These are phyloP conservation scores for Melampsora larici-populina DNA, from an alignment of 1,284 basidiomycete genomes.

Conservation along the genomic window DNA sequence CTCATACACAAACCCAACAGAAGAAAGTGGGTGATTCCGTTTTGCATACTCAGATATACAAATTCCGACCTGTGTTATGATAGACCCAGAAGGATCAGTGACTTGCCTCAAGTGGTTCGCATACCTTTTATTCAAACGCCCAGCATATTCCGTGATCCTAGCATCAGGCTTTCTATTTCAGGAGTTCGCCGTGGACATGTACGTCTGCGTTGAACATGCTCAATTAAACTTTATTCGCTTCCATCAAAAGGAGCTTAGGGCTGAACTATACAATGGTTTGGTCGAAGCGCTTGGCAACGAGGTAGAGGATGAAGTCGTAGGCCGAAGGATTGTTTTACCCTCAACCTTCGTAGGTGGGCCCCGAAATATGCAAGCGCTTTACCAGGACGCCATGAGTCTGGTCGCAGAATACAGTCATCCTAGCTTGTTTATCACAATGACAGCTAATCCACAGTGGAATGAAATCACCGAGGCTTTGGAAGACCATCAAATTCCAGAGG, in stretches of 20 bases:
- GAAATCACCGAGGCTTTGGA: too few relatives aligned
- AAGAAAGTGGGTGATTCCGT: too few relatives aligned
- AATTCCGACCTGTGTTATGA: too few relatives aligned
- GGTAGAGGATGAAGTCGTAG: background rate
- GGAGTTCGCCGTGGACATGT: constrained; percentile 55
- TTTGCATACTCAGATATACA: too few relatives aligned
- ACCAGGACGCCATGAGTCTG: background rate
- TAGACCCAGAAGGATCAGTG: too few relatives aligned
- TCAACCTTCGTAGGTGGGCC: too few relatives aligned
- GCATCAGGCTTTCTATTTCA: constrained; percentile 53
- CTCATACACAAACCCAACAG: too few relatives aligned
- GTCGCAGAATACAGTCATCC: constrained; percentile 1
- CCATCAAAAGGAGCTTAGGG: constrained; percentile 50
- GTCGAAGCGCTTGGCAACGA: background rate
- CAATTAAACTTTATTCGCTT: too few relatives aligned
- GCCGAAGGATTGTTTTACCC: background rate
- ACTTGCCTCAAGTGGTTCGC: too few relatives aligned
- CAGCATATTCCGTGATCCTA: too few relatives aligned
- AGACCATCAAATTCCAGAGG: too few relatives aligned
- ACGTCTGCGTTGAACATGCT: constrained; percentile 51
- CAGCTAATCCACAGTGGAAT: constrained; percentile 46
- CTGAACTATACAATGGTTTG: background rate
- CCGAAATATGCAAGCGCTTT: background rate
- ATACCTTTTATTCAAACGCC: too few relatives aligned
- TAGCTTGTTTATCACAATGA: constrained; percentile 22